Base-by-base conservation (phyloP, 306 rosid genomes). In the Lathyrus aphaca region DNA sequence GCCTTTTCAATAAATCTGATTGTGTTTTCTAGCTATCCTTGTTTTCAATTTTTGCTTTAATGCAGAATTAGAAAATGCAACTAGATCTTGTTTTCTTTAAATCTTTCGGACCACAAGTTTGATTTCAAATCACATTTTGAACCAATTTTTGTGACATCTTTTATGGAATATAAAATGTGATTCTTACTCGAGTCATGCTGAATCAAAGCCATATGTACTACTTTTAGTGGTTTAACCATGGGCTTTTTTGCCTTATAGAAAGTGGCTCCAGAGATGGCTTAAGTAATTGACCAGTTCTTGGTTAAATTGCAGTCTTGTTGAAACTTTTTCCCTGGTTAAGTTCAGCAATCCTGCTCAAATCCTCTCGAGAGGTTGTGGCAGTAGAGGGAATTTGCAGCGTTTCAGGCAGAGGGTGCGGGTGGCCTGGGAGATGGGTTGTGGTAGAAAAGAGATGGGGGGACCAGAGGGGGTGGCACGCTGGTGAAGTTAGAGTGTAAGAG, bases 41-140 rank as follows among this genome's bases (percentile, higher is more conserved):
- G 21, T 21, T 21, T 2, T 19, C 11, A 10, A 2, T 53, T 53
- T 51, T 21, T 21, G n/a, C 14, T 10, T 19, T 10, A 53, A 53
- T 53, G 32, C 4, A 53, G 9, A 53, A 21, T 29, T 53, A 53
- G 59, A 53, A 53, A 53, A 19, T 19, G 9, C 15, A 53, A 53
- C 59, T 53, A 53, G 59, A 21, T 53, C 14, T 21, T 3, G 3
- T 53, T 21, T 53, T 53, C 15, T 11, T 53, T 21, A 1, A 53
- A 21, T 53, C 15, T 53, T 19, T 53, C 11, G 15, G 32, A 50
- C 4, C 21, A 21, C 32, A 21, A 21, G 15, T 23, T 53, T 10
- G 30, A 53, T 53, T 21, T 53, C 59, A 53, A 53, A 53, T 19
- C 30, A 21, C 32, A 21, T 53, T 53, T 53, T 10, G 32, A 53